Conservation (phyloP, 202 grass and related monocot genomes). For the Bolboschoenoplectus hybrid region DNA sequence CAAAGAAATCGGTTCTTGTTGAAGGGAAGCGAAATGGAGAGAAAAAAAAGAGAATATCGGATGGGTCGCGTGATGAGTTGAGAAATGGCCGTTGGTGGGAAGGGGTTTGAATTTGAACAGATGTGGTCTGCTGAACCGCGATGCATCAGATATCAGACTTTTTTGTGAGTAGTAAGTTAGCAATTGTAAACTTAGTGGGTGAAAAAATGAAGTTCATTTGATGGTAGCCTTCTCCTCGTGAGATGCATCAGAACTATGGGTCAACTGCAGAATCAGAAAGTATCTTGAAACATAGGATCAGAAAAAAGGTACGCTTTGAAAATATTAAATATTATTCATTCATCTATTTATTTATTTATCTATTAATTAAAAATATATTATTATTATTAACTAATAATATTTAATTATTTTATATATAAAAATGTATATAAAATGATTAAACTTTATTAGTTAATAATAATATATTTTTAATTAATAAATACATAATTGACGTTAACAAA, state of each 20-base stretch:
- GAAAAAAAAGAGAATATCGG: neutral
- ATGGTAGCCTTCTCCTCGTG: neutral
- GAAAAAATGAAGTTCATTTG: neutral
- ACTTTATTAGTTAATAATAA: too few relatives aligned
- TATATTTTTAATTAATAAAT: too few relatives aligned
- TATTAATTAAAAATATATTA: too few relatives aligned
- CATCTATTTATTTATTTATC: too few relatives aligned
- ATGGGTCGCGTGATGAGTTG: neutral
- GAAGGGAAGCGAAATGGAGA: neutral
- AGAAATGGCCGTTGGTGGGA: slow-evolving; percentile 45
- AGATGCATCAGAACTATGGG: neutral
- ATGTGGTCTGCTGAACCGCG: slow-evolving; percentile 27
- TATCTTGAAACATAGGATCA: too few relatives aligned
- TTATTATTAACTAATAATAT: too few relatives aligned
- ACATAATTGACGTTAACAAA: too few relatives aligned
- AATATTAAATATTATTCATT: too few relatives aligned
- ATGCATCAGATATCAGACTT: neutral
- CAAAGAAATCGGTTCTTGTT: neutral
- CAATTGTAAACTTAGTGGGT: neutral
- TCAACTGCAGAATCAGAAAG: neutral
- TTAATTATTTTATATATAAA: too few relatives aligned
- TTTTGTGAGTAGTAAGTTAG: neutral
- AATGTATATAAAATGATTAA: too few relatives aligned
- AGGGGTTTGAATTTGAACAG: slow-evolving; percentile 64
- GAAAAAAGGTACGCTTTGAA: too few relatives aligned